phyloP scores from a whole-genome alignment of 495 filamentous ascomycete genomes.

The Aspergillus nidulans region DNA sequence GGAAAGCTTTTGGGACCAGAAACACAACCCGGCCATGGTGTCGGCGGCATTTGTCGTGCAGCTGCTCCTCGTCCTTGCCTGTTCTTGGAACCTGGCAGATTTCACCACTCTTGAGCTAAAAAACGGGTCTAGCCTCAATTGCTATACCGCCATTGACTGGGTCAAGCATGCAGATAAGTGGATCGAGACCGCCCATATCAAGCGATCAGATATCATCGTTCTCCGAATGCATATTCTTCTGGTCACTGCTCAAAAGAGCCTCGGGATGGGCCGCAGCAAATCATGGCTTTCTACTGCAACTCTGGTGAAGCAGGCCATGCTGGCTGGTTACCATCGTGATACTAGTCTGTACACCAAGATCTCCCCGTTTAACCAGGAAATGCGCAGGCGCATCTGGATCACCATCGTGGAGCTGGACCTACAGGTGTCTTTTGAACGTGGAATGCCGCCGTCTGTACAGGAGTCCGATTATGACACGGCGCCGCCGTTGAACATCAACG shows the following conservation, averaged over 20 bases:
- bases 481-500: conserved; percentile 49
- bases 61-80: conserved; percentile 60
- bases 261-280: conserved; percentile 51
- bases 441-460: conserved; percentile 53
- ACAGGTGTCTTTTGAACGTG: conserved; percentile 56
- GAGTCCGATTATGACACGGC: conserved; percentile 54
- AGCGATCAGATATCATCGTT: conserved; percentile 48
- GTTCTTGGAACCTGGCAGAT: conserved; percentile 48
- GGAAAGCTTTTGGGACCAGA: conserved; percentile 41
- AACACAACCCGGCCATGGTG: conserved; percentile 24
- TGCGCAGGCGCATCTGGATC: conserved; percentile 66
- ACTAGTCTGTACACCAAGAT: conserved; percentile 49
- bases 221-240: conserved; percentile 58
- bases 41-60: conserved; percentile 51
- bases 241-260: conserved; percentile 53
- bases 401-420: conserved; percentile 59
- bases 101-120: conserved; percentile 39
- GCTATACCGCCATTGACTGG: conserved; percentile 55
- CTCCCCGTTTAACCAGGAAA: conserved; percentile 54
- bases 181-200: conserved; percentile 53
- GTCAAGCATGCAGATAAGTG: conserved; percentile 60
- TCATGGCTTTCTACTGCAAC: conserved; percentile 58
- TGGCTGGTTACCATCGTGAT: conserved; percentile 54
- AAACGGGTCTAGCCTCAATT: conserved; percentile 42
- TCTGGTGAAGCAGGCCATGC: conserved; percentile 53